Percentiles rank a stretch among this genome's conserved stretches.
Evolutionary conservation across 2,329 filamentous ascomycete genomes (phyloP).

Genomic region (Xylariaceae sp.): DNA sequence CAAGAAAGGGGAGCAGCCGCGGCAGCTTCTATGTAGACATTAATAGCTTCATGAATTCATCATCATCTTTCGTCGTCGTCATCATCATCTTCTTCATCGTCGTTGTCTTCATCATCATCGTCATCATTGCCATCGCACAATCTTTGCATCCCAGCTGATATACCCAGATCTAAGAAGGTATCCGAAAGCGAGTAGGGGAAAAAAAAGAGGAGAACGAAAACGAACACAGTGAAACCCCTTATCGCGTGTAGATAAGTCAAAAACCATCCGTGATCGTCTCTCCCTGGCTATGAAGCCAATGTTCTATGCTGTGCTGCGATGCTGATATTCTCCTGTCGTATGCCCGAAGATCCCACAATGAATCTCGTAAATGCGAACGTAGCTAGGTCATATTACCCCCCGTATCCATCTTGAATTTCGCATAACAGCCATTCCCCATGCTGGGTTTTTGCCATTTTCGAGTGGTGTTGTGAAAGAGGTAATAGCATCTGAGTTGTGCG

Average conservation of each 20-base stretch:
- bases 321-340: slow-evolving; percentile 1
- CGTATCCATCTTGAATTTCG: slow-evolving; percentile 5
- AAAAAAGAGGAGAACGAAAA: slow-evolving; percentile 14
- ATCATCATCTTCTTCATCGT: slow-evolving; percentile 17
- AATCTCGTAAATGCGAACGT: slow-evolving; percentile 3
- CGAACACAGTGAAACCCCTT: slow-evolving; percentile 11
- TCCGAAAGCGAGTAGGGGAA: slow-evolving; percentile 21
- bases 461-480: slow-evolving; percentile 23
- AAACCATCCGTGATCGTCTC: slow-evolving; percentile 14
- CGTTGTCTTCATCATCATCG: slow-evolving; percentile 21
- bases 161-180: slow-evolving; percentile 30
- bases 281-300: slow-evolving; percentile 33
- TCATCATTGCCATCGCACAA: slow-evolving; percentile 11
- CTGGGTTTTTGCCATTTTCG: slow-evolving; percentile 8
- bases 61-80: slow-evolving; percentile 18
- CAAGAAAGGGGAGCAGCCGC: slow-evolving; percentile 9
- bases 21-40: slow-evolving; percentile 20
- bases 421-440: slow-evolving; percentile 1
- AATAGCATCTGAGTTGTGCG: slow-evolving; percentile 9
- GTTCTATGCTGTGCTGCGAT: slow-evolving; percentile 28
- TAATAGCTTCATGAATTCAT: slow-evolving; percentile 20
- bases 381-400: slow-evolving; percentile 9
- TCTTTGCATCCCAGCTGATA: slow-evolving; percentile 14
- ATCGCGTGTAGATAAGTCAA: slow-evolving; percentile 21
- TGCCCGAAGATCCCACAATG: slow-evolving; percentile 10